These are phyloP conservation scores for Aspergillus jensenii DNA, from an alignment of 2,329 filamentous ascomycete genomes.

Conservation along the genomic window DNA sequence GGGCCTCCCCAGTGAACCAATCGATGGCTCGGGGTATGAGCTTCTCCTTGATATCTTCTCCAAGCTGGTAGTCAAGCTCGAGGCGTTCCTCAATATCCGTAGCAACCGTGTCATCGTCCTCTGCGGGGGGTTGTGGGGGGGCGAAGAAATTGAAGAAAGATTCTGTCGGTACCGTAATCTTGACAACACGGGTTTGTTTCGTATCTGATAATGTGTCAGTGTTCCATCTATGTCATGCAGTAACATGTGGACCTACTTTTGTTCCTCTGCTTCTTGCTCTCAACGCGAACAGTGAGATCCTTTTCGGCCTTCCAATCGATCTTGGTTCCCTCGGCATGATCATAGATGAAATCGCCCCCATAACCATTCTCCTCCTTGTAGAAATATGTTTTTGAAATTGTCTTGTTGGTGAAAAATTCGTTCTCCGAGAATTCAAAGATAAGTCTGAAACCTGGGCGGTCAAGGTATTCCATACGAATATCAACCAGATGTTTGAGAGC, in stretches of 20 bases:
- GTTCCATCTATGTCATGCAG: not conserved
- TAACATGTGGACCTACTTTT: conserved; percentile 71
- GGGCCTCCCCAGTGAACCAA: conserved; percentile 98
- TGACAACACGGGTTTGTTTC: conserved; percentile 97
- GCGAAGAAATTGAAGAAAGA: conserved; percentile 99
- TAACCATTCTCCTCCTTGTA: conserved; percentile 99
- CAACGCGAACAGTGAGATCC: conserved; percentile 89
- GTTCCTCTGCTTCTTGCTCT: conserved; percentile 99
- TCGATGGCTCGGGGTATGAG: conserved; percentile 97
- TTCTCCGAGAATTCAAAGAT: conserved; percentile 97
- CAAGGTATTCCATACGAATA: conserved; percentile 98
- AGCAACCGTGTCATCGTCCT: conserved; percentile 67
- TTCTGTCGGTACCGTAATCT: conserved; percentile 98
- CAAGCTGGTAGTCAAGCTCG: conserved; percentile 97
- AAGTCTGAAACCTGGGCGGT: conserved; percentile 95
- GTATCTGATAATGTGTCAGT: conserved; percentile 65
- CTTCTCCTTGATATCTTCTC: conserved; percentile 99
- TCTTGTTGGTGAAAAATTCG: conserved; percentile 97
- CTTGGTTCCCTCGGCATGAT: conserved; percentile 96
- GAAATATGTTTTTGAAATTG: conserved; percentile 95
- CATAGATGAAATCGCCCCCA: conserved; percentile 98
- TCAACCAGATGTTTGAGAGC: conserved; percentile 87
- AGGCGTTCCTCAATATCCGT: conserved; percentile 96
- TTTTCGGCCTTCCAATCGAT: conserved; percentile 94
- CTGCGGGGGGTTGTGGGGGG: conserved; percentile 80